These are phyloP conservation scores for Amanita phalloides DNA, from an alignment of 768 basidiomycete genomes.

Conservation along the genomic window DNA sequence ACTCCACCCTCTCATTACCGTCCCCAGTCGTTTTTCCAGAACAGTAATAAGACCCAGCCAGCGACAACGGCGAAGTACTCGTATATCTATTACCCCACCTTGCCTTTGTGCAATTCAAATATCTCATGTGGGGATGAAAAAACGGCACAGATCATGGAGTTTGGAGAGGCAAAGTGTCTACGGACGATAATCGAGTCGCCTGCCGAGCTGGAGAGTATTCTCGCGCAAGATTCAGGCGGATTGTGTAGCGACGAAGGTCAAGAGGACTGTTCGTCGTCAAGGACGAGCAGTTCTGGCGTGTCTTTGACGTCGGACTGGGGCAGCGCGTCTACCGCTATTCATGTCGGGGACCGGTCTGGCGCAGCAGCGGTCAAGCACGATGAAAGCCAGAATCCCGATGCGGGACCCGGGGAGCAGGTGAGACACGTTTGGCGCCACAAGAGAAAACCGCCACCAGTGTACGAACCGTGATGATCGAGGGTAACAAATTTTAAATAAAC, in stretches of 20 bases:
- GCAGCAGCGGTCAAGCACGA: too few relatives aligned
- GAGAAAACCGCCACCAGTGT: constrained; percentile 4
- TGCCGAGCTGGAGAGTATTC: not conserved
- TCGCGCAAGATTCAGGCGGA: not conserved
- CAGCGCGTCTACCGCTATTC: too few relatives aligned
- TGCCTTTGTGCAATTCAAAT: not conserved
- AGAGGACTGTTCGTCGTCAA: too few relatives aligned
- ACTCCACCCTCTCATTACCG: not conserved
- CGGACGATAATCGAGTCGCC: constrained; percentile 4
- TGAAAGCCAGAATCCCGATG: too few relatives aligned
- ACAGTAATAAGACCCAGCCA: not conserved
- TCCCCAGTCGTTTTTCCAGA: not conserved
- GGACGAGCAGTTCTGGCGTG: too few relatives aligned
- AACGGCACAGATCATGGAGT: not conserved
- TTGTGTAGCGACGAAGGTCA: too few relatives aligned
- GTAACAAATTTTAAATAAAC: too few relatives aligned
- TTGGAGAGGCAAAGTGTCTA: not conserved
- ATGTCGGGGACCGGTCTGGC: too few relatives aligned
- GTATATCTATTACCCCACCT: not conserved
- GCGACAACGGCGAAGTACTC: not conserved
- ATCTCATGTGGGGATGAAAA: not conserved
- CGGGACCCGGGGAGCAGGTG: too few relatives aligned
- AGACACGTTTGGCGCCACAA: not conserved
- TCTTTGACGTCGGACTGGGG: too few relatives aligned
- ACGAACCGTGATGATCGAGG: not conserved